A percentile compares a stretch with the other conserved stretches of the same genome.
These are phyloP conservation scores for Russula griseocarnosa DNA, from an alignment of 768 basidiomycete genomes.

Conservation along the genomic window DNA sequence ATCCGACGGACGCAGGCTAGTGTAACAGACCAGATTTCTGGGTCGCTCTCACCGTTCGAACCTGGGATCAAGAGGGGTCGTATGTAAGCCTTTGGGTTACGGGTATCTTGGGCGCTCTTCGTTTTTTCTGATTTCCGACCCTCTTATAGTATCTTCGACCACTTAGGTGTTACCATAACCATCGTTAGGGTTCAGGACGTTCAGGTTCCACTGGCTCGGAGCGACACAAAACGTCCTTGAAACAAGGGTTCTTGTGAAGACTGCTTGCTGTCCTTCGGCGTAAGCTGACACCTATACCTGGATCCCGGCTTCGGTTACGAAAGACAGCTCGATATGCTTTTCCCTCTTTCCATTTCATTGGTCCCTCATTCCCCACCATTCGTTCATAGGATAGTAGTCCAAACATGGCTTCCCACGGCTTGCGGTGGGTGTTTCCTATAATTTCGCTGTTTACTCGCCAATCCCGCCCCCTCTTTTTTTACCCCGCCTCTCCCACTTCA, in stretches of 20 bases:
- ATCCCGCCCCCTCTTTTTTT: not conserved
- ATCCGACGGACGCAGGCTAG: not conserved
- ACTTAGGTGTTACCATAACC: no score
- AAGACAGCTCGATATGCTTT: no score
- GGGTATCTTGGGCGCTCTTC: not conserved
- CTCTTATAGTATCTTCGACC: no score
- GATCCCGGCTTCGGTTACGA: not conserved
- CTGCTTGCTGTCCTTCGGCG: not conserved
- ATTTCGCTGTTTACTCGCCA: not conserved
- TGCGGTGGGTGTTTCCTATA: not conserved
- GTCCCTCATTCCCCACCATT: not conserved
- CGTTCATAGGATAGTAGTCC: no score
- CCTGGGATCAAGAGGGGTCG: not conserved
- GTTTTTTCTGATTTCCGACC: no score
- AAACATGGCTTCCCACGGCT: not conserved
- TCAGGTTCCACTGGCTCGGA: not conserved
- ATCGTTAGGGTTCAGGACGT: no score
- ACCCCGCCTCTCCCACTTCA: not conserved
- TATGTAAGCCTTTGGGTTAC: not conserved
- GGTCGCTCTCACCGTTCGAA: not conserved
- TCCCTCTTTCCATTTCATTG: not conserved
- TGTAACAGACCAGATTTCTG: not conserved
- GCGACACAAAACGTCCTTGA: not conserved
- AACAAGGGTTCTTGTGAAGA: not conserved
- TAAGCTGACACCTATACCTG: not conserved